Percentiles rank a stretch among this genome's conserved stretches.
Evolutionary conservation across 2,329 filamentous ascomycete species (phyloP).

Genomic region (Phaeosphaeriaceae sp.): DNA sequence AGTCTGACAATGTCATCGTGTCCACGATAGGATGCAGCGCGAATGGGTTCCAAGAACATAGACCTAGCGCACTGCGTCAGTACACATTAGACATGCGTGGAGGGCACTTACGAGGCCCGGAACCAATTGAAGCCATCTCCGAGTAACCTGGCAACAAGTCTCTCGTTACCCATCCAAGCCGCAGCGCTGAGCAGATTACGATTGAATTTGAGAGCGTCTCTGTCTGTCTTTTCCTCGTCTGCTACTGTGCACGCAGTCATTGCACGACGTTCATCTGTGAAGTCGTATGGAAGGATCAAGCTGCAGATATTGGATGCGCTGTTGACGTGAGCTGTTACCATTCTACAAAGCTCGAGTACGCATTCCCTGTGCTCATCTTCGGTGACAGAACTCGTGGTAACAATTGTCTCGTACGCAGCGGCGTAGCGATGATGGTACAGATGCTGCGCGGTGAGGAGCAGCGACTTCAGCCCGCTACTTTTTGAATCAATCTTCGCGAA

Average conservation of each 20-base stretch:
- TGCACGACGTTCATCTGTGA: too few relatives aligned
- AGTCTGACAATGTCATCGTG: background rate
- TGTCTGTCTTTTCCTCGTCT: background rate
- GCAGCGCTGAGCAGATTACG: background rate
- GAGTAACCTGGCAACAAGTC: background rate
- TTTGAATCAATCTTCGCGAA: background rate
- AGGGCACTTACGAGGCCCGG: background rate
- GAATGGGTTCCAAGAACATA: background rate
- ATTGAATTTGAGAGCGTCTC: background rate
- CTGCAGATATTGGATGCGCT: background rate
- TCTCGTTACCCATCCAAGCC: background rate
- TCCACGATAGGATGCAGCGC: background rate
- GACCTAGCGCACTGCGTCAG: background rate
- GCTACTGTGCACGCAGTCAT: too few relatives aligned
- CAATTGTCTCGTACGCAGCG: background rate
- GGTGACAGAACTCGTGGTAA: background rate
- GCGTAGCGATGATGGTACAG: background rate
- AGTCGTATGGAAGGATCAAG: too few relatives aligned
- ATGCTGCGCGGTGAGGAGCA: background rate
- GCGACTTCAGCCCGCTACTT: background rate
- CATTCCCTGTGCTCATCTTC: background rate
- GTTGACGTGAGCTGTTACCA: too few relatives aligned
- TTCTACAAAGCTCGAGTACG: background rate
- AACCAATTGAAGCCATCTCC: background rate
- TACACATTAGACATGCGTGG: background rate